These are phyloP conservation scores for Gymnopus androsaceus DNA, from an alignment of 1,284 basidiomycete species.

Conservation along the genomic window DNA sequence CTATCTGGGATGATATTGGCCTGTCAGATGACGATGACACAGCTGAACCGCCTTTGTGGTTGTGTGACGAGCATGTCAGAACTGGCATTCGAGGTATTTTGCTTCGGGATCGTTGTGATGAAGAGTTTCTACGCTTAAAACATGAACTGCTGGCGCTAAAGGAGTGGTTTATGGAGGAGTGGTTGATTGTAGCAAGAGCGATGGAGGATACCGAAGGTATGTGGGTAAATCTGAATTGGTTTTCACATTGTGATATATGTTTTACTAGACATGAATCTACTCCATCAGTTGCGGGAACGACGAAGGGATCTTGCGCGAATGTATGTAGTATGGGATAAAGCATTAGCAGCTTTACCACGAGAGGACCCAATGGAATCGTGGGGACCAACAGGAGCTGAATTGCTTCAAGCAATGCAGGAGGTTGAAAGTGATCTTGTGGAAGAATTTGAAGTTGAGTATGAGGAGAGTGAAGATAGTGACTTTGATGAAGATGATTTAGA, in stretches of 20 bases:
- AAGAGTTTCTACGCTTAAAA: not conserved
- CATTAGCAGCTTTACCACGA: not conserved
- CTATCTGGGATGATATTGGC: slow-evolving; percentile 24
- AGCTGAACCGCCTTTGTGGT: not conserved
- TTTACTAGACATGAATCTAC: not conserved
- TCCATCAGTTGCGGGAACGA: not conserved
- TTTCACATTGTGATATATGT: not conserved
- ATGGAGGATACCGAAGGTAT: not conserved
- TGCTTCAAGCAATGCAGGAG: not conserved
- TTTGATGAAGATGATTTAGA: no score
- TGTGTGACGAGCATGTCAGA: slow-evolving; percentile 2
- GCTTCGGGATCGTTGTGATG: slow-evolving; percentile 9
- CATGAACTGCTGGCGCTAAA: not conserved
- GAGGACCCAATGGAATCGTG: not conserved
- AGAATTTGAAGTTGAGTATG: not conserved
- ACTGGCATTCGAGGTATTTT: slow-evolving; percentile 10
- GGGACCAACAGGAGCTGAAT: not conserved
- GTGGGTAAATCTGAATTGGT: not conserved
- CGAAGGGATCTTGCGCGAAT: not conserved
- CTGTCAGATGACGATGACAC: slow-evolving; percentile 14
- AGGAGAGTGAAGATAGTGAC: no score
- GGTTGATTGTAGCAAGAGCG: not conserved
- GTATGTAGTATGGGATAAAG: not conserved
- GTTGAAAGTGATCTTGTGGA: not conserved
- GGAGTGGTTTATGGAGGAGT: slow-evolving; percentile 5